Conservation (phyloP, 2,329 filamentous ascomycete species). For the Beauveria sp. region DNA sequence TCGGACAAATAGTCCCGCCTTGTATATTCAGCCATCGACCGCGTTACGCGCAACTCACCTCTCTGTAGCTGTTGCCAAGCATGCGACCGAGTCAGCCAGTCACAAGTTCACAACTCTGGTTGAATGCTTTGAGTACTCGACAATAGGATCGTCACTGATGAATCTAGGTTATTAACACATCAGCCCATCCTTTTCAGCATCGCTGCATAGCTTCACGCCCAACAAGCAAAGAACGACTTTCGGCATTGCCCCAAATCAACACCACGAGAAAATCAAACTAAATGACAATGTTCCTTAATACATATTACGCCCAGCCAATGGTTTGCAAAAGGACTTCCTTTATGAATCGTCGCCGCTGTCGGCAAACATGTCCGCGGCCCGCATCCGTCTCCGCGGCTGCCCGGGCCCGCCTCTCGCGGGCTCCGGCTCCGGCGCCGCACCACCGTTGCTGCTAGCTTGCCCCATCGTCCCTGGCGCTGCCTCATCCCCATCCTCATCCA, state of each 20-base stretch:
- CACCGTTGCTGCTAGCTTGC: constrained; percentile 22
- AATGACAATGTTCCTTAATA: not conserved
- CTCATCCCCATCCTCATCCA: constrained; percentile 32
- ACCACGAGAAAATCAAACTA: not conserved
- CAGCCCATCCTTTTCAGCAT: not conserved
- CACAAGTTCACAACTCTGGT: not conserved
- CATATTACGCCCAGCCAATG: not conserved
- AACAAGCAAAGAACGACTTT: not conserved
- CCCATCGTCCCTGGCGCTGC: constrained; percentile 19
- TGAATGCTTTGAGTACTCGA: not conserved
- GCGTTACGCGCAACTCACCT: not conserved
- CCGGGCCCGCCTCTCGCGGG: constrained; percentile 14
- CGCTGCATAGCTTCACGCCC: not conserved
- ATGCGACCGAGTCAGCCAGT: not conserved
- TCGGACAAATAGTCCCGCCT: not conserved
- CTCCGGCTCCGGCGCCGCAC: constrained; percentile 19
- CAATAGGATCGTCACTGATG: not conserved
- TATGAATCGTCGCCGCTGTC: constrained; percentile 52
- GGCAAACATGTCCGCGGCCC: constrained; percentile 82
- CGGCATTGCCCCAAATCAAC: not conserved
- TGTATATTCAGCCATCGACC: not conserved
- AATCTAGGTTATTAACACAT: no score
- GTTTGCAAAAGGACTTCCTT: not conserved
- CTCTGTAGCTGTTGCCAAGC: not conserved
- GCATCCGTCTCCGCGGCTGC: constrained; percentile 53